phyloP scores from a whole-genome alignment of 2,329 filamentous ascomycete species.

The Coleophoma eucalyptorum region DNA sequence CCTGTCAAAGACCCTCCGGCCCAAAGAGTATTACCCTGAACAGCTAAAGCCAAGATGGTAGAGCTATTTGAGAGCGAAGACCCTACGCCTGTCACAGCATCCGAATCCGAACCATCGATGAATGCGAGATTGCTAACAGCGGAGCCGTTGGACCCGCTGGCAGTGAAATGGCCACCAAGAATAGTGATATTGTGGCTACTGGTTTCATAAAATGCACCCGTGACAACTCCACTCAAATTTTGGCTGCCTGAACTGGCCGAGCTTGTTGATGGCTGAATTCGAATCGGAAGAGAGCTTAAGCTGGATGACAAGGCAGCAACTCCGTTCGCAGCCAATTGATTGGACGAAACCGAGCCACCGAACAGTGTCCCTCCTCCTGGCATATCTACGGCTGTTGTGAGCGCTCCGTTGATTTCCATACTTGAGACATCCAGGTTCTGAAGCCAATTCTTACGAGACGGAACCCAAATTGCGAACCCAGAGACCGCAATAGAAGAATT shows the following conservation, averaged over 20 bases:
- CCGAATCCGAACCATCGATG: slow-evolving; percentile 69
- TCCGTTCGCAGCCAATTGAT: slow-evolving; percentile 68
- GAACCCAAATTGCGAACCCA: slow-evolving; percentile 91
- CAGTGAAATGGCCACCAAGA: slow-evolving; percentile 81
- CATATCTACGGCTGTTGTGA: slow-evolving; percentile 68
- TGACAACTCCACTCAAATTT: slow-evolving; percentile 63
- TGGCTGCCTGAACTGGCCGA: slow-evolving; percentile 33
- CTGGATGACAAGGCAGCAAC: slow-evolving; percentile 59
- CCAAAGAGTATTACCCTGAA: slow-evolving; percentile 66
- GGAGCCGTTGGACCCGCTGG: slow-evolving; percentile 63
- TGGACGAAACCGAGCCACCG: slow-evolving; percentile 78
- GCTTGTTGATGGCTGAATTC: slow-evolving; percentile 40
- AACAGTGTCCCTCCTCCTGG: slow-evolving; percentile 61
- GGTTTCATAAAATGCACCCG: slow-evolving; percentile 72
- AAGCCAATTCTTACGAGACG: slow-evolving; percentile 81
- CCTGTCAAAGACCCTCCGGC: slow-evolving; percentile 81
- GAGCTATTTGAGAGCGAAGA: slow-evolving; percentile 66
- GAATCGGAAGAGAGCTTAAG: slow-evolving; percentile 54
- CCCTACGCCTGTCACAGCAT: slow-evolving; percentile 66
- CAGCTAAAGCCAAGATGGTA: slow-evolving; percentile 68
- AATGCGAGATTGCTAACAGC: slow-evolving; percentile 77
- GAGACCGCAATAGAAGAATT: slow-evolving; percentile 58
- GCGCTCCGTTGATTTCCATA: slow-evolving; percentile 65
- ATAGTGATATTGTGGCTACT: slow-evolving; percentile 77
- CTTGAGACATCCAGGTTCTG: slow-evolving; percentile 67